A percentile compares a stretch with the other conserved stretches of the same genome.
Conservation (phyloP, 2,329 filamentous ascomycete genomes). For the Aspergillus sp. region DNA sequence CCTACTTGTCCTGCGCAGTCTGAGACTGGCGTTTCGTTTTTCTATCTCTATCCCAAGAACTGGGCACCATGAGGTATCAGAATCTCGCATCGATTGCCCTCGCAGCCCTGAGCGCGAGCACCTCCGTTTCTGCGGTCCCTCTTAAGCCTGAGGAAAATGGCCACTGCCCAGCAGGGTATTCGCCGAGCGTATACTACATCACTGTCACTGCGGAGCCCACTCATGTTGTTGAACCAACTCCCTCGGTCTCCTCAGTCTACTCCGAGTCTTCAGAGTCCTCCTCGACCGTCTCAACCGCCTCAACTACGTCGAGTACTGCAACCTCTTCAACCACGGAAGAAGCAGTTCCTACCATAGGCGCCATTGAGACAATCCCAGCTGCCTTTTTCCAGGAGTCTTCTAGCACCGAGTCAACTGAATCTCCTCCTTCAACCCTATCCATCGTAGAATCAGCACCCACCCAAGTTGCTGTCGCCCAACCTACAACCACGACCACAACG, state of each 20-base stretch:
- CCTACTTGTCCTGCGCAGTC: constrained; percentile 1
- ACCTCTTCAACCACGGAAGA: neutral
- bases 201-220: constrained; percentile 24
- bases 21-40: constrained; percentile 5
- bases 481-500: neutral
- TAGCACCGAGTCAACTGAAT: neutral
- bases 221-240: constrained; percentile 13
- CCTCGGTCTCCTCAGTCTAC: neutral
- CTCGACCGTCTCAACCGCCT: neutral
- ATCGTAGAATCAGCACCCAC: neutral
- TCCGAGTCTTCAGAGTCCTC: neutral
- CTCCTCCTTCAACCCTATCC: neutral
- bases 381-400: neutral
- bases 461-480: neutral
- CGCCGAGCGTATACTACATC: constrained; percentile 27
- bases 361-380: constrained; percentile 1
- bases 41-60: neutral
- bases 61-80: constrained; percentile 28
- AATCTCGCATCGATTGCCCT: constrained; percentile 22
- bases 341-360: neutral
- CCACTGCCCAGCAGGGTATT: constrained; percentile 29
- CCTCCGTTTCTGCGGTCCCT: constrained; percentile 26
- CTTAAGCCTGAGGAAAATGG: constrained; percentile 12
- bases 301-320: neutral
- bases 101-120: constrained; percentile 24